These are phyloP conservation scores for Ophiocytium majus DNA, from an alignment of 352 stramenopile species.

Conservation along the genomic window DNA sequence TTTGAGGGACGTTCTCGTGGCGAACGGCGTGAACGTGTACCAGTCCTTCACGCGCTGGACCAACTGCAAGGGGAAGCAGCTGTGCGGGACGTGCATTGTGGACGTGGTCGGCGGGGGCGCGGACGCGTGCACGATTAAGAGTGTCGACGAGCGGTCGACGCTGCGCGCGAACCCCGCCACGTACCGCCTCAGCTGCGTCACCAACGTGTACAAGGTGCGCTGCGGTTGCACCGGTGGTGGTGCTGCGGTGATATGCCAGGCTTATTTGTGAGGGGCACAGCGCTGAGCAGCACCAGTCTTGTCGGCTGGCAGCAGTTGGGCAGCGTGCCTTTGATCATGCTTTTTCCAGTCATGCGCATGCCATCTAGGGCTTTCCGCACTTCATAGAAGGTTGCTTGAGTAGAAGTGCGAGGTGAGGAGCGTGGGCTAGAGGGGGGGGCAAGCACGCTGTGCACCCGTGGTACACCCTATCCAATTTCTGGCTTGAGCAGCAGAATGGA, in stretches of 20 bases:
- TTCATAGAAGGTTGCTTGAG: background rate
- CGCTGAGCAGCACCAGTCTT: background rate
- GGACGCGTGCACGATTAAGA: slow-evolving; percentile 66
- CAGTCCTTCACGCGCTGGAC: slow-evolving; percentile 72
- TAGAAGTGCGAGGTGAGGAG: background rate
- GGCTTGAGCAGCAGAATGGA: no score
- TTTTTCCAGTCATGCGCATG: background rate
- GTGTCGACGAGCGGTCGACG: slow-evolving; percentile 70
- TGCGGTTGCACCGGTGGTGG: slow-evolving; percentile 17
- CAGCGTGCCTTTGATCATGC: background rate
- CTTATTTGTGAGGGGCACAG: background rate
- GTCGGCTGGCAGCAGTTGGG: background rate
- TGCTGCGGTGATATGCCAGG: background rate
- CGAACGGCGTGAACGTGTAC: slow-evolving; percentile 76
- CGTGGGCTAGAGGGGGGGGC: no score
- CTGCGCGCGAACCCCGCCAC: slow-evolving; percentile 69
- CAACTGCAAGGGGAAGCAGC: slow-evolving; percentile 76
- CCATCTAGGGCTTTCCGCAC: background rate
- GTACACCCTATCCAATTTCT: no score
- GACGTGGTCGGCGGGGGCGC: slow-evolving; percentile 63
- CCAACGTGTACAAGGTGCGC: slow-evolving; percentile 67
- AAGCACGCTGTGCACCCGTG: no score
- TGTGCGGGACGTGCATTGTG: slow-evolving; percentile 76
- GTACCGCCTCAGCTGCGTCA: slow-evolving; percentile 73
- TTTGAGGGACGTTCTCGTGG: slow-evolving; percentile 66